Conservation (phyloP, 2,329 filamentous ascomycete genomes). For the Monosporascus sp. region DNA sequence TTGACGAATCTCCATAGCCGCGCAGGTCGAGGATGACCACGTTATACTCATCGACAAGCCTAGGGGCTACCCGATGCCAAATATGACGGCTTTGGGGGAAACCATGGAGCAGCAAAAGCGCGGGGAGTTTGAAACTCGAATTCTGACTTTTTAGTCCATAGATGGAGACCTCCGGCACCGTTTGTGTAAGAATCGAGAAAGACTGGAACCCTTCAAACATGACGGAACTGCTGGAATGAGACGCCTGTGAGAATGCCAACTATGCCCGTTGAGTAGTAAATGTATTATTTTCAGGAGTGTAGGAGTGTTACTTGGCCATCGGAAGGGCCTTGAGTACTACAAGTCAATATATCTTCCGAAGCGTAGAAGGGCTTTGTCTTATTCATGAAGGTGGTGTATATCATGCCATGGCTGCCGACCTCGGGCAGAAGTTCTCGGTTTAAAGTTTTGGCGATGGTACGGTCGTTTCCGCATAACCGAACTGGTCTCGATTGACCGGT, state of each 20-base stretch:
- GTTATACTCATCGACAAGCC: conserved; percentile 34
- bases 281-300: no score
- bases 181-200: conserved; percentile 33
- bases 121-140: conserved; percentile 25
- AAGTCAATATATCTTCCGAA: no score
- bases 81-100: conserved; percentile 49
- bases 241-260: no score
- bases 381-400: neutral
- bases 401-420: neutral
- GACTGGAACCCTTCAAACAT: conserved; percentile 36
- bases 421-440: neutral
- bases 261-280: no score
- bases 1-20: conserved; percentile 47
- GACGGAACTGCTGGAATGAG: neutral
- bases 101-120: conserved; percentile 45
- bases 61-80: conserved; percentile 42
- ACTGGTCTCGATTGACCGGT: no score
- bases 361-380: no score
- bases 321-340: no score
- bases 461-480: neutral
- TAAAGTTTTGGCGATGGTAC: neutral
- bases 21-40: conserved; percentile 44
- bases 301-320: no score
- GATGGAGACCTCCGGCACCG: conserved; percentile 35
- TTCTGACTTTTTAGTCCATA: conserved; percentile 34